Evolutionary conservation across 2,329 filamentous ascomycete genomes (phyloP), one percentile per base, ranked within the genome.

Genomic region (Escovopsis sp.): DNA sequence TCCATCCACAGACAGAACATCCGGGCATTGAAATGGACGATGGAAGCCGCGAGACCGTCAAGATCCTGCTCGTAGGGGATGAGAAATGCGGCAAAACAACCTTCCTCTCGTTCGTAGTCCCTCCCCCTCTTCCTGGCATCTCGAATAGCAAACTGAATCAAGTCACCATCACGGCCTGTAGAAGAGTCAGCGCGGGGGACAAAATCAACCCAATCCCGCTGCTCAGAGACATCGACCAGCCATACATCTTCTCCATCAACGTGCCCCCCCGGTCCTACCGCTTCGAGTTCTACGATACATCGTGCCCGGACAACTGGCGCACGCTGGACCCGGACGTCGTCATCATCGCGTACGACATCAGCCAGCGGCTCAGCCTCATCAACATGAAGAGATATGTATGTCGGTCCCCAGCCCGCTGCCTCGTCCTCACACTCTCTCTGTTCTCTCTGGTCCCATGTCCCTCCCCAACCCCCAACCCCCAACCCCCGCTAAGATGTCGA

Each of bases 271-370:
- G 47, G n/a, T 50, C 47, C 11, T 74, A 71, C 51, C 65, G 70
- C 24, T 64, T 79, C 47, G 71, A 76, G 51, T 76, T 79, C 50
- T 71, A 68, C 48, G 76, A 79, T 52, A 78, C 74, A 1, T 67
- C 70, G 8, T 67, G 65, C 50, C 73, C 75, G 5, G 68, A 72
- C 20, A 71, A 66, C 52, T 80, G 76, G 76, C 67, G 62, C 37
- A 59, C 71, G n/a, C 59, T 78, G 14, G 64, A 65, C 12, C 76
- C 76, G 0, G 69, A 79, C 53, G 59, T 79, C 27, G 59, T 78
- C 39, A 59, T 78, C 25, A 58, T 79, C 44, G 79, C 75, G 57
- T 79, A 73, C 51, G 74, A 78, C 51, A 76, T 79, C 51, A 72
- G 70, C 56, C 69, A 71, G 47, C 65, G 75, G 35, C 53, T 71